Evolutionary conservation across 345 rosid species (phyloP).

Genomic region (Pistacia atlantica): DNA sequence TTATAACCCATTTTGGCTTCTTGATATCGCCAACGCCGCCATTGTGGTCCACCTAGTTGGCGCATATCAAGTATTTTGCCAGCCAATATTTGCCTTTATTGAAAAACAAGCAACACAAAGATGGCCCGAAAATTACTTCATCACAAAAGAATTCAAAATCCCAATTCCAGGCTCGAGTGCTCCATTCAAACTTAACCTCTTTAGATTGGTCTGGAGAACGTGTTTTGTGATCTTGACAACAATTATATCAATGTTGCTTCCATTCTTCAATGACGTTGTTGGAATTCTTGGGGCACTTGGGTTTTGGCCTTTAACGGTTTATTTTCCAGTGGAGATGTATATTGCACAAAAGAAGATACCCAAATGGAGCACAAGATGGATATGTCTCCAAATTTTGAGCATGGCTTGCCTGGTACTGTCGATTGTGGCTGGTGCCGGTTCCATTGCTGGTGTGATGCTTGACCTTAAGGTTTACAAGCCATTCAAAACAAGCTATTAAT

Average conservation of each 20-base stretch:
- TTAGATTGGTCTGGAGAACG: slow-evolving; percentile 53
- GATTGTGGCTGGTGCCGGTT: slow-evolving; percentile 49
- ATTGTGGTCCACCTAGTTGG: slow-evolving; percentile 63
- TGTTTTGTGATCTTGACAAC: slow-evolving; percentile 51
- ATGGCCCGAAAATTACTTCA: slow-evolving; percentile 37
- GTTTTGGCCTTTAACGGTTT: slow-evolving; percentile 65
- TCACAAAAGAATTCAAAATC: slow-evolving; percentile 41
- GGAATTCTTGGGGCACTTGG: slow-evolving; percentile 60
- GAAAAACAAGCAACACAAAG: slow-evolving; percentile 39
- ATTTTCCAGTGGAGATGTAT: slow-evolving; percentile 65
- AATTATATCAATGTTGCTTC: slow-evolving; percentile 55
- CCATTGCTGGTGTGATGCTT: slow-evolving; percentile 47
- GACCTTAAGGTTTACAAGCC: slow-evolving; percentile 49
- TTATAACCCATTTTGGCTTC: slow-evolving; percentile 67
- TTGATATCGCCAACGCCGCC: slow-evolving; percentile 63
- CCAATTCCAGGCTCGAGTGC: slow-evolving; percentile 32
- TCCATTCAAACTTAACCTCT: slow-evolving; percentile 40
- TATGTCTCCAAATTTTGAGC: slow-evolving; percentile 49
- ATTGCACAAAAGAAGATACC: slow-evolving; percentile 46
- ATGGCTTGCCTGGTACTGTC: slow-evolving; percentile 49
- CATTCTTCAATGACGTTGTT: slow-evolving; percentile 55
- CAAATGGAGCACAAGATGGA: slow-evolving; percentile 64
- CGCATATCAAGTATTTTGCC: slow-evolving; percentile 66
- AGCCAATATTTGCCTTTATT: slow-evolving; percentile 55
- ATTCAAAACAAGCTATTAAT: slow-evolving; percentile 45